phyloP scores from a whole-genome alignment of 1,139 yeast genomes.

The Candida sp. region DNA sequence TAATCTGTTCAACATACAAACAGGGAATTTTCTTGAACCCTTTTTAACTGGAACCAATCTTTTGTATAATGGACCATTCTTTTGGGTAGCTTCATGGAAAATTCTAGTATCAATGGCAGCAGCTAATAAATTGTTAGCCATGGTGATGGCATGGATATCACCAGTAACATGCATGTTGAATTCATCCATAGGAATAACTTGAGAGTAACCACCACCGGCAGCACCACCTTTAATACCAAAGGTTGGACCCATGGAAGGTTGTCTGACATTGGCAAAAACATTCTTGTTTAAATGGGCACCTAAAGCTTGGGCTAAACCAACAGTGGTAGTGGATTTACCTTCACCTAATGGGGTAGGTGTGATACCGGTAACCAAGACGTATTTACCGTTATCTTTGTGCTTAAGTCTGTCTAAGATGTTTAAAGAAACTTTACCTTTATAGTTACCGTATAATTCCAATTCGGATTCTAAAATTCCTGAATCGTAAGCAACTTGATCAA shows the following conservation, averaged over 20 bases:
- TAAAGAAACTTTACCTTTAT: conserved; percentile 88
- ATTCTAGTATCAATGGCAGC: conserved; percentile 98
- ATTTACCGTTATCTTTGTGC: conserved; percentile 75
- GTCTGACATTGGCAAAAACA: conserved; percentile 95
- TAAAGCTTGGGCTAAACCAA: conserved; percentile 93
- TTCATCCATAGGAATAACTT: conserved; percentile 99
- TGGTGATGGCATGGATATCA: conserved; percentile 95
- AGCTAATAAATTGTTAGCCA: conserved; percentile 93
- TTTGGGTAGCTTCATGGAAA: conserved; percentile 95
- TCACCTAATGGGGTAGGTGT: conserved; percentile 99
- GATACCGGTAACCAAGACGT: conserved; percentile 92
- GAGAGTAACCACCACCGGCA: conserved; percentile 99
- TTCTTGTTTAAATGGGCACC: conserved; percentile 89
- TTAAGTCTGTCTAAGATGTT: conserved; percentile 71
- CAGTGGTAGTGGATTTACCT: conserved; percentile 97
- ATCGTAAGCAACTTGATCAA: conserved; percentile 78
- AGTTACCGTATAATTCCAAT: conserved; percentile 87
- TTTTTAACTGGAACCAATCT: conserved; percentile 87
- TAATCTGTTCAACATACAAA: conserved; percentile 76
- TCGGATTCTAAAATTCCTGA: conserved; percentile 80
- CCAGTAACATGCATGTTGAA: conserved; percentile 98
- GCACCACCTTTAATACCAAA: conserved; percentile 99
- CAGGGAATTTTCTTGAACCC: conserved; percentile 75
- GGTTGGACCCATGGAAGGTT: conserved; percentile 99
- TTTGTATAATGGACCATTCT: conserved; percentile 81